These are phyloP conservation scores for Tylopilus subfusipes DNA, from an alignment of 768 basidiomycete genomes.

Conservation along the genomic window DNA sequence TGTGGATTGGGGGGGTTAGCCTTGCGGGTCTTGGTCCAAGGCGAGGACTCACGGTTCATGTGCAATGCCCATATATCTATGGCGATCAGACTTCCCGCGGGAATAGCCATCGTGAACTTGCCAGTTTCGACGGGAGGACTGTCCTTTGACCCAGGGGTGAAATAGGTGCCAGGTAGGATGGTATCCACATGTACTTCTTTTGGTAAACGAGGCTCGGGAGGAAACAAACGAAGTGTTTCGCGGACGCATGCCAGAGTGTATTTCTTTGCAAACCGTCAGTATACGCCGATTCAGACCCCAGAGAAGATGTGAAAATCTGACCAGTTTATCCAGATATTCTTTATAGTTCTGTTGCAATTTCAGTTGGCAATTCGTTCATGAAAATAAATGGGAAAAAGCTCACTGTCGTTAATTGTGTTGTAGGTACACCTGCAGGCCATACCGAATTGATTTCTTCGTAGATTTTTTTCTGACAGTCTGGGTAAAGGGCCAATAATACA, in stretches of 20 bases:
- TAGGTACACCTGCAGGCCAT: constrained; percentile 40
- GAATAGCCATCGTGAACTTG: constrained; percentile 35
- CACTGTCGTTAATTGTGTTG: constrained; percentile 28
- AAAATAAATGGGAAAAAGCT: neutral
- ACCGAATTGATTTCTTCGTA: constrained; percentile 37
- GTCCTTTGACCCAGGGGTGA: constrained; percentile 26
- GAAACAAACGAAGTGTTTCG: constrained; percentile 45
- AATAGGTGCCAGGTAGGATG: constrained; percentile 32
- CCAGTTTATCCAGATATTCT: constrained; percentile 37
- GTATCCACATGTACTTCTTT: constrained; percentile 37
- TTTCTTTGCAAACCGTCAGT: constrained; percentile 29
- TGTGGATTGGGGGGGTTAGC: neutral
- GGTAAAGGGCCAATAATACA: constrained; percentile 46
- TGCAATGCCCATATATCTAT: constrained; percentile 44
- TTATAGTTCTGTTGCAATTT: constrained; percentile 35
- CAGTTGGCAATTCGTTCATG: neutral
- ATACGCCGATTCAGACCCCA: neutral
- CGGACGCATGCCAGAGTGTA: constrained; percentile 43
- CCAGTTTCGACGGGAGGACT: constrained; percentile 20
- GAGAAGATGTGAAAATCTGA: constrained; percentile 12
- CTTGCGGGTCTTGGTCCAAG: neutral
- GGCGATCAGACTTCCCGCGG: constrained; percentile 37
- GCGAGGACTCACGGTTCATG: constrained; percentile 39
- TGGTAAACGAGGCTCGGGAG: constrained; percentile 35
- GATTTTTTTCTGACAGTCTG: constrained; percentile 45